Percentiles rank a stretch among this genome's conserved stretches.
These are phyloP conservation scores for Termitomyces heimii DNA, from an alignment of 768 basidiomycete genomes.

Conservation along the genomic window DNA sequence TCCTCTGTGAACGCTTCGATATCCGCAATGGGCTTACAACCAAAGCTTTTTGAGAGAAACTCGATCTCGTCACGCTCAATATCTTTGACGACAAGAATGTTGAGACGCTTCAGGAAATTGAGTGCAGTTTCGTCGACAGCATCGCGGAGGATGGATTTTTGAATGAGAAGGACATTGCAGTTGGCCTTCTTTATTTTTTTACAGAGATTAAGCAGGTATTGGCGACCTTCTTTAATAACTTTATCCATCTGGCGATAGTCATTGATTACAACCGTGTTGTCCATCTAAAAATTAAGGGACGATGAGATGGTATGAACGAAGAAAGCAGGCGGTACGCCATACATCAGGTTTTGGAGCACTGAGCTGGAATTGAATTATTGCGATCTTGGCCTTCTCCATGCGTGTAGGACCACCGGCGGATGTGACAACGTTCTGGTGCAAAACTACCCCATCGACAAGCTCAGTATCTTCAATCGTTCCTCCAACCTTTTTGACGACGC, in stretches of 20 bases:
- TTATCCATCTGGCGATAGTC: slow-evolving; percentile 99
- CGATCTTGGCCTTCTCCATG: slow-evolving; percentile 98
- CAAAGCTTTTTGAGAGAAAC: slow-evolving; percentile 91
- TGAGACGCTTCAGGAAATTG: slow-evolving; percentile 94
- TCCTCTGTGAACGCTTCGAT: slow-evolving; percentile 98
- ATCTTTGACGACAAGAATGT: slow-evolving; percentile 95
- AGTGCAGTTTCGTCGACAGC: slow-evolving; percentile 98
- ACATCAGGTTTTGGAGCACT: slow-evolving; percentile 98
- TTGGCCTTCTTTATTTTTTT: slow-evolving; percentile 99
- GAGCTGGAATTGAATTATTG: slow-evolving; percentile 96
- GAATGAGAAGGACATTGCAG: slow-evolving; percentile 97
- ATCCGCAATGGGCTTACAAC: slow-evolving; percentile 94
- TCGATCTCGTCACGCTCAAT: slow-evolving; percentile 98
- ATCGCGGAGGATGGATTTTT: slow-evolving; percentile 98
- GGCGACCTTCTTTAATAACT: slow-evolving; percentile 97
- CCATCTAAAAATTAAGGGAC: slow-evolving; percentile 63
- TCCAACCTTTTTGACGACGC: slow-evolving; percentile 96
- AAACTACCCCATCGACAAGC: slow-evolving; percentile 92
- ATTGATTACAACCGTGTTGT: slow-evolving; percentile 98
- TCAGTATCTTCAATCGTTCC: slow-evolving; percentile 99
- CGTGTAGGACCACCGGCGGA: slow-evolving; percentile 90
- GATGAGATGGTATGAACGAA: slow-evolving; percentile 1
- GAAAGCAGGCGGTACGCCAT: slow-evolving; percentile 21
- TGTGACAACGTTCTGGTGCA: slow-evolving; percentile 91
- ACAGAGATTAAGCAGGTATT: slow-evolving; percentile 96